A percentile compares a stretch with the other conserved stretches of the same genome.
phyloP scores from a whole-genome alignment of 2,329 filamentous ascomycete genomes.

The Clonostachys byssicola region DNA sequence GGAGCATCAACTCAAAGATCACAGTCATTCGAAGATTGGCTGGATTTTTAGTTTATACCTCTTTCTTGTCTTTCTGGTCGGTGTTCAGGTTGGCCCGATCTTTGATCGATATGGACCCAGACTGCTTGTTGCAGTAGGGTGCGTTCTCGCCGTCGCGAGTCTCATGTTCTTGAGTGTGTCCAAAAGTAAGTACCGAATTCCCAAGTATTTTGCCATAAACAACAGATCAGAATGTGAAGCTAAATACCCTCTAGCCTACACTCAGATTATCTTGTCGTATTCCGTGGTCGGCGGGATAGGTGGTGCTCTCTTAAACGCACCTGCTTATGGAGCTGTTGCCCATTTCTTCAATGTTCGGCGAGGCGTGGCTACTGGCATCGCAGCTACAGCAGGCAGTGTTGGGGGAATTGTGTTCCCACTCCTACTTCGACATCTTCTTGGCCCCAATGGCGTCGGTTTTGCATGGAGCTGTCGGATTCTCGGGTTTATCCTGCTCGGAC shows the following conservation, averaged over 20 bases:
- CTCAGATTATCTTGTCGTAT: conserved; percentile 40
- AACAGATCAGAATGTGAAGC: conserved; percentile 32
- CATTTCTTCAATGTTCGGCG: conserved; percentile 7
- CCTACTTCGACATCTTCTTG: conserved; percentile 20
- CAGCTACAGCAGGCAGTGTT: conserved; percentile 1
- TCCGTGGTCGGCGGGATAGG: conserved; percentile 37
- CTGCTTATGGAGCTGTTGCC: conserved; percentile 19
- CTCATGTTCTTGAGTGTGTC: conserved; percentile 41
- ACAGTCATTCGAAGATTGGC: conserved; percentile 36
- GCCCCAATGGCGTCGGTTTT: conserved; percentile 20
- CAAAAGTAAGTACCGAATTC: conserved; percentile 47
- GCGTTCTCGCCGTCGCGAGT: conserved; percentile 28
- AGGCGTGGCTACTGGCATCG: neutral
- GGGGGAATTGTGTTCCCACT: conserved; percentile 25
- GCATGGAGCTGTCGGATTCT: conserved; percentile 24
- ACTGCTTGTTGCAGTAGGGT: conserved; percentile 28
- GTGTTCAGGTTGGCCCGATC: conserved; percentile 41
- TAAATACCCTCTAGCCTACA: conserved; percentile 42
- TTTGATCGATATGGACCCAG: conserved; percentile 42
- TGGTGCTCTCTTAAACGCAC: conserved; percentile 27
- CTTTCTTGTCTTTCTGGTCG: conserved; percentile 36
- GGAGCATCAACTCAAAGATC: conserved; percentile 33
- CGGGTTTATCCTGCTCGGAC: conserved; percentile 7
- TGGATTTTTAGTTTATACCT: conserved; percentile 44
- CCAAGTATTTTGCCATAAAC: conserved; percentile 43